A percentile compares a stretch with the other conserved stretches of the same genome.
phyloP scores from a whole-genome alignment of 1,284 basidiomycete genomes.

The Trametes pubescens region DNA sequence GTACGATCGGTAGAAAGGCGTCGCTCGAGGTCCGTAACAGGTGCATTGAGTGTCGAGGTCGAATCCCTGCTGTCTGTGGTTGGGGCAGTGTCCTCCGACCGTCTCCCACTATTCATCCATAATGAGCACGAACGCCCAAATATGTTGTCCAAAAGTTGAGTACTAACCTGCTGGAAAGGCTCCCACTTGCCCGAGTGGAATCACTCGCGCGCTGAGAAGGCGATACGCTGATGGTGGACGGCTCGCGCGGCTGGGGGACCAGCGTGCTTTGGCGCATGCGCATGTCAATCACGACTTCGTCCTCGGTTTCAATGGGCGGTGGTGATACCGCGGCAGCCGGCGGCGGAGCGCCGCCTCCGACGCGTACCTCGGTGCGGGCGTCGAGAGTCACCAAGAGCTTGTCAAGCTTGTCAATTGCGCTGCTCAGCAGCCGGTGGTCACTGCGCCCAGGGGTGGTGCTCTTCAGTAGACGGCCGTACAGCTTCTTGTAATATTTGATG shows the following conservation, averaged over 20 bases:
- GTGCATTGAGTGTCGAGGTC: constrained; percentile 57
- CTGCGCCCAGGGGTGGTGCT: constrained; percentile 89
- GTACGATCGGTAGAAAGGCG: constrained; percentile 83
- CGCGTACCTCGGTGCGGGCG: constrained; percentile 56
- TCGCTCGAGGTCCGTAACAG: constrained; percentile 82
- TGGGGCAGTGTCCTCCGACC: constrained; percentile 65
- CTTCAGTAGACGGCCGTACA: constrained; percentile 89
- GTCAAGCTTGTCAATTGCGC: constrained; percentile 86
- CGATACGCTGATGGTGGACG: constrained; percentile 15
- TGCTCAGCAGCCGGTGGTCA: constrained; percentile 85
- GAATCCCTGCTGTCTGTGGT: constrained; percentile 63
- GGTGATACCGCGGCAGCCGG: constrained; percentile 31
- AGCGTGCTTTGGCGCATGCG: constrained; percentile 47
- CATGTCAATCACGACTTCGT: constrained; percentile 64
- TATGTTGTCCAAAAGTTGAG: background rate
- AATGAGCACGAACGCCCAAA: background rate
- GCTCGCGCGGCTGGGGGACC: constrained; percentile 26
- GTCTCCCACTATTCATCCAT: constrained; percentile 53
- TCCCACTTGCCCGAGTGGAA: constrained; percentile 44
- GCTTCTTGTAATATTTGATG: constrained; percentile 92
- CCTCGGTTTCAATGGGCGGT: constrained; percentile 48
- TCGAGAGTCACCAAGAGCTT: constrained; percentile 75
- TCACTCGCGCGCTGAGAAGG: constrained; percentile 38
- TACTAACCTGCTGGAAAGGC: constrained; percentile 63
- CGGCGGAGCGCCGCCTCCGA: constrained; percentile 42